Evolutionary conservation across 176 grass and related monocot species (phyloP).

Genomic region (Musa itinerans): DNA sequence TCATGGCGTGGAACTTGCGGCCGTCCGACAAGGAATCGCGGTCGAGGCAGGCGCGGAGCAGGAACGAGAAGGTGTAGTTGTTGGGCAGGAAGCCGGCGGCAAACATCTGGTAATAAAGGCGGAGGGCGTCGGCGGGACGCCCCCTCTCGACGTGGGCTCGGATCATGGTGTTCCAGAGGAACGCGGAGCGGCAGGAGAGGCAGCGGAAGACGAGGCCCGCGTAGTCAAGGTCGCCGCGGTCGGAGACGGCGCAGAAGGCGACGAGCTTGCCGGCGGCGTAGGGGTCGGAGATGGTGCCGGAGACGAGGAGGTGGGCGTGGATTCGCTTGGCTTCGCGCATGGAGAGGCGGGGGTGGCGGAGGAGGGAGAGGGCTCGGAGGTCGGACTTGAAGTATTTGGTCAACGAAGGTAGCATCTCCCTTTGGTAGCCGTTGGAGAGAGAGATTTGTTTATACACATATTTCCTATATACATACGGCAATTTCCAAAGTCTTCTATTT

Average conservation of each 20-base stretch:
- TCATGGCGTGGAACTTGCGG: slow-evolving; percentile 28
- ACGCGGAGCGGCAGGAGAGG: slow-evolving; percentile 24
- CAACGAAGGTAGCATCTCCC: background rate
- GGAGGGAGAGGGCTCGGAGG: slow-evolving; percentile 1
- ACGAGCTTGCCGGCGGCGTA: slow-evolving; percentile 37
- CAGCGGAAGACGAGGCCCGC: slow-evolving; percentile 31
- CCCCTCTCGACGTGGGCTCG: slow-evolving; percentile 23
- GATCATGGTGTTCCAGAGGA: slow-evolving; percentile 46
- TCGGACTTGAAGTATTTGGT: slow-evolving; percentile 10
- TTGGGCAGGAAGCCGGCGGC: slow-evolving; percentile 15
- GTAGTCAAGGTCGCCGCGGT: slow-evolving; percentile 2
- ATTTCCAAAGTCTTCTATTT: too few species aligned
- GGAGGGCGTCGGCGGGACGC: background rate
- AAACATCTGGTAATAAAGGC: background rate
- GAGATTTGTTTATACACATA: too few species aligned
- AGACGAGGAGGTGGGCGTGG: slow-evolving; percentile 34
- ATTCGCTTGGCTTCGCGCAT: slow-evolving; percentile 30
- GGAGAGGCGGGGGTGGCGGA: background rate
- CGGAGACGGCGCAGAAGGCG: slow-evolving; percentile 21
- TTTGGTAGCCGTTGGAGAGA: background rate
- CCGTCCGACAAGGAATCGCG: background rate
- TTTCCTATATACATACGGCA: too few species aligned
- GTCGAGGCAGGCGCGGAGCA: background rate
- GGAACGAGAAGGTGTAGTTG: slow-evolving; percentile 19
- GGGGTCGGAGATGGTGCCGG: slow-evolving; percentile 24